phyloP scores from a whole-genome alignment of 768 basidiomycete genomes.

The Sarcodon aspratus region DNA sequence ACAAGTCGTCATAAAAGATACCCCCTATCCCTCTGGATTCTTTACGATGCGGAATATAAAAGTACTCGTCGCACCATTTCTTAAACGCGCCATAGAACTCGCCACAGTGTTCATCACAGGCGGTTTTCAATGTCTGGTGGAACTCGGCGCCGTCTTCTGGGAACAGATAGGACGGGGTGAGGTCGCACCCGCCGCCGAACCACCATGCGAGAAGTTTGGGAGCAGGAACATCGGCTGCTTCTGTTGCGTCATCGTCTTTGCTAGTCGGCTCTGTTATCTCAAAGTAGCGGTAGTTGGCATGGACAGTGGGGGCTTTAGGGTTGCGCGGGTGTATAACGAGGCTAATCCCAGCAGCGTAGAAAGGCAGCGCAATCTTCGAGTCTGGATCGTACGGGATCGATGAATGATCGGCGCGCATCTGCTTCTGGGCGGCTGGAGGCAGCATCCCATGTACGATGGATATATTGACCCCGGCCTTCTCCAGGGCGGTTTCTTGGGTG shows the following conservation, averaged over 20 bases:
- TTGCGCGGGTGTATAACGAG: slow-evolving; percentile 92
- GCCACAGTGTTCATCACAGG: slow-evolving; percentile 64
- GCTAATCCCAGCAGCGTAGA: slow-evolving; percentile 87
- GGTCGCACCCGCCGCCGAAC: slow-evolving; percentile 95
- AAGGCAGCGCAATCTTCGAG: slow-evolving; percentile 59
- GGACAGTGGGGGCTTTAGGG: slow-evolving; percentile 88
- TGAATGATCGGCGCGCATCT: slow-evolving; percentile 91
- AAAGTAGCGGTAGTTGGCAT: slow-evolving; percentile 97
- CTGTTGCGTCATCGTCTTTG: slow-evolving; percentile 14
- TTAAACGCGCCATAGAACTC: slow-evolving; percentile 72
- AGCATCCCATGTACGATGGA: slow-evolving; percentile 83
- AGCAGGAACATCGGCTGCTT: slow-evolving; percentile 19
- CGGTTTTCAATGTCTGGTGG: slow-evolving; percentile 64
- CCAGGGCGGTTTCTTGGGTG: slow-evolving; percentile 48
- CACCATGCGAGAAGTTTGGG: slow-evolving; percentile 77
- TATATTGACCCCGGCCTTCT: slow-evolving; percentile 95
- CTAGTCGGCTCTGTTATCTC: slow-evolving; percentile 58
- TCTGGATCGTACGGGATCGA: slow-evolving; percentile 56
- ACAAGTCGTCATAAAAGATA: slow-evolving; percentile 93
- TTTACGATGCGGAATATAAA: slow-evolving; percentile 77
- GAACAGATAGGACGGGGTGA: slow-evolving; percentile 90
- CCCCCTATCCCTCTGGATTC: slow-evolving; percentile 90
- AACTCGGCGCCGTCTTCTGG: slow-evolving; percentile 83
- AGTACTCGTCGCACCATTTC: slow-evolving; percentile 97
- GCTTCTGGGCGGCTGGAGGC: slow-evolving; percentile 80